These are phyloP conservation scores for Aurantiochytrium sp. DNA, from an alignment of 108 stramenopile species.

Conservation along the genomic window DNA sequence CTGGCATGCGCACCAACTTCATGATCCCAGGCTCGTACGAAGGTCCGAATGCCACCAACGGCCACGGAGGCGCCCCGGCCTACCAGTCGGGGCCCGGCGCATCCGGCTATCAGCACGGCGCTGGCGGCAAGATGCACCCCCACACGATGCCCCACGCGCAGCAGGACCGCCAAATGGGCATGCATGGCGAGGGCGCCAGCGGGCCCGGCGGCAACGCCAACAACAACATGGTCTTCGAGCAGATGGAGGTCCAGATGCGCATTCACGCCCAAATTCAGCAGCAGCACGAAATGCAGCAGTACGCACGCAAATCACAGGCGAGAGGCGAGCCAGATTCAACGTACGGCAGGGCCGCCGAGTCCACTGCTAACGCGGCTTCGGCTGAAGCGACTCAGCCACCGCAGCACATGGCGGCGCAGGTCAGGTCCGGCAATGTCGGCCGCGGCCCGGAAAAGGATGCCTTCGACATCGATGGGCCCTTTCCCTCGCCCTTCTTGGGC, in stretches of 20 bases:
- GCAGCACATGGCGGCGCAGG: no score
- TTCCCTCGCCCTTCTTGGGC: background rate
- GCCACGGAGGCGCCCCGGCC: no score
- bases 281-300: slow-evolving; percentile 10
- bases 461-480: background rate
- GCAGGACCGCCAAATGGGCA: no score
- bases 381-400: background rate
- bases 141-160: no score
- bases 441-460: background rate
- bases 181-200: no score
- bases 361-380: background rate
- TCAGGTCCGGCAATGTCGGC: background rate
- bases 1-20: background rate
- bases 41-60: no score
- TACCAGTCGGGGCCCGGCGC: background rate
- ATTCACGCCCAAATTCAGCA: background rate
- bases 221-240: background rate
- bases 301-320: background rate
- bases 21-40: background rate
- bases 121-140: no score
- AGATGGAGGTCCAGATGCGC: background rate
- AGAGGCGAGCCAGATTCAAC: background rate
- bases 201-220: no score
- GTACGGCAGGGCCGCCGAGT: background rate
- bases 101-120: background rate